Evolutionary conservation across 345 rosid species (phyloP).

Genomic region (Trapa incisa): DNA sequence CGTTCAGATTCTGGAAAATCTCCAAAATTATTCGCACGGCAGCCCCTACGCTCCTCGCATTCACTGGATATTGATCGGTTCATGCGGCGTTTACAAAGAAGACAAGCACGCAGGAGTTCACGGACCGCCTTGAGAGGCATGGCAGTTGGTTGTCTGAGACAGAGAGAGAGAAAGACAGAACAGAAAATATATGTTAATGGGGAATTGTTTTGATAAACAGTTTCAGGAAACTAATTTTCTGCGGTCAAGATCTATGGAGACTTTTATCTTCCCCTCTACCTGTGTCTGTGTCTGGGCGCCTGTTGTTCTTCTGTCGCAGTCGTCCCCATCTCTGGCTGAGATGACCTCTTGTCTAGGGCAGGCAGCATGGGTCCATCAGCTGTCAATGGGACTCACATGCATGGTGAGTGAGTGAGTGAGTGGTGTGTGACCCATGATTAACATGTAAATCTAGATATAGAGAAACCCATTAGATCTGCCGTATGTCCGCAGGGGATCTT

Average conservation of each 20-base stretch:
- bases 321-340: too few species aligned
- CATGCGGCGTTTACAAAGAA: background rate
- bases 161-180: background rate
- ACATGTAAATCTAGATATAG: too few species aligned
- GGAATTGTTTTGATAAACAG: too few species aligned
- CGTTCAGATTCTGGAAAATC: background rate
- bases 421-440: too few species aligned
- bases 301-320: too few species aligned
- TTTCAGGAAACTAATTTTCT: background rate
- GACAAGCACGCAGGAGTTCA: background rate
- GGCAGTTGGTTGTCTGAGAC: background rate
- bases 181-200: too few species aligned
- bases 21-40: background rate
- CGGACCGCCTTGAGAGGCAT: background rate
- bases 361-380: too few species aligned
- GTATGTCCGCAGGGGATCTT: too few species aligned
- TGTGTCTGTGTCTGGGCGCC: background rate
- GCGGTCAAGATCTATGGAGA: background rate
- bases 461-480: too few species aligned
- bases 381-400: too few species aligned
- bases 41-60: background rate
- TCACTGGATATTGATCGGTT: background rate
- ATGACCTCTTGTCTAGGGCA: too few species aligned
- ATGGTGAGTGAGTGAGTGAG: too few species aligned
- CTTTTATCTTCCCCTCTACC: background rate